Conservation (phyloP, 805 yeast genomes). For the Hagleromyces aurorensis region DNA sequence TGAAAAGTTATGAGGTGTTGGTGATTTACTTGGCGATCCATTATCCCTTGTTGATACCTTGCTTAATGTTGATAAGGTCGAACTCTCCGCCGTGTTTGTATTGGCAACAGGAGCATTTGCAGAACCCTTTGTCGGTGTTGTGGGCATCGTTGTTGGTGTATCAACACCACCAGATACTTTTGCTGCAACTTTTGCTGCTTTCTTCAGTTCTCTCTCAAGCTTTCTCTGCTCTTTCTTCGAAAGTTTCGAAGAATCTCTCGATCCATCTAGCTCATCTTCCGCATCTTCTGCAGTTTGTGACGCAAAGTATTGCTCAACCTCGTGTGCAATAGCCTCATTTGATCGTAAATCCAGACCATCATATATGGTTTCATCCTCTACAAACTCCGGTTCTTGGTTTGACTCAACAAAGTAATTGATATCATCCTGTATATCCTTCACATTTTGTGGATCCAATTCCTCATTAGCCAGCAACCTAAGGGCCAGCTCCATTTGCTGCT, state of each 20-base stretch:
- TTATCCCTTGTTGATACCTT: constrained; percentile 1
- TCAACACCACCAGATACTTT: constrained; percentile 16
- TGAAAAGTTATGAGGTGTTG: constrained; percentile 14
- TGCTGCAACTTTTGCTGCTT: constrained; percentile 29
- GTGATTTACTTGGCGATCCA: constrained; percentile 8
- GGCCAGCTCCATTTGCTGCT: constrained; percentile 68
- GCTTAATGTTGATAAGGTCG: constrained; percentile 2
- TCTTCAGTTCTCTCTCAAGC: constrained; percentile 31
- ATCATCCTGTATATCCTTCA: constrained; percentile 75
- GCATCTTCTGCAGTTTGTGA: constrained; percentile 25
- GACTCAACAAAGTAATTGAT: constrained; percentile 86
- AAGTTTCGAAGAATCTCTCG: constrained; percentile 18
- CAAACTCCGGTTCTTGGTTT: constrained; percentile 83
- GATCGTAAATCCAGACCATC: constrained; percentile 71
- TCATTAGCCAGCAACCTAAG: constrained; percentile 76
- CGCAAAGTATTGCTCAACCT: constrained; percentile 36
- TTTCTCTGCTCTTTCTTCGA: constrained; percentile 31
- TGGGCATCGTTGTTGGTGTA: constrained; percentile 1
- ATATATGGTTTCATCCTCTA: constrained; percentile 91
- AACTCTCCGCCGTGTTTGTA: constrained; percentile 7
- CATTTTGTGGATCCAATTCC: constrained; percentile 65
- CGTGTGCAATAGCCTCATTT: constrained; percentile 43
- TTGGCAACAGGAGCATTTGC: constrained; percentile 3
- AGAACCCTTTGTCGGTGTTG: constrained; percentile 2
- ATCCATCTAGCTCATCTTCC: constrained; percentile 11